phyloP scores from a whole-genome alignment of 495 filamentous ascomycete genomes.

The Stereocaulon alpinum region DNA sequence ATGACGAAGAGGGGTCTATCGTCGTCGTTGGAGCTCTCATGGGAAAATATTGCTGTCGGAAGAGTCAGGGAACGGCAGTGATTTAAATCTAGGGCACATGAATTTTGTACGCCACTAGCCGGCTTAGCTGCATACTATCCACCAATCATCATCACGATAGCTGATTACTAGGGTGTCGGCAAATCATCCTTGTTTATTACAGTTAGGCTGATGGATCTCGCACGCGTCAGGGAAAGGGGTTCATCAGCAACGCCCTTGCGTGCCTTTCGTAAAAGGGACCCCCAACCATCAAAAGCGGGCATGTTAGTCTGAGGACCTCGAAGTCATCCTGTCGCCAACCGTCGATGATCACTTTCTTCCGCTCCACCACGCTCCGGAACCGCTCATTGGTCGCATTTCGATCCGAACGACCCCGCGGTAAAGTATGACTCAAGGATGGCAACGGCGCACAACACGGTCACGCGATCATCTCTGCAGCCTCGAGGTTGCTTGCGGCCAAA shows the following conservation, averaged over 20 bases:
- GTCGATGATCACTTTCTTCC: neutral
- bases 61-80: slow-evolving; percentile 8
- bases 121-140: neutral
- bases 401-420: neutral
- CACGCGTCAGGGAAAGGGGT: slow-evolving; percentile 5
- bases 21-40: neutral
- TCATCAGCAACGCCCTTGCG: slow-evolving; percentile 1
- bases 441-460: neutral
- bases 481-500: neutral
- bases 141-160: neutral
- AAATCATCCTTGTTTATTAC: slow-evolving; percentile 9
- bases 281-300: neutral
- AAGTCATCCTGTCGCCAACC: neutral
- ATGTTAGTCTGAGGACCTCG: neutral
- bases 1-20: neutral
- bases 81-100: slow-evolving; percentile 10
- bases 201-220: neutral
- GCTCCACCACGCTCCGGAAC: neutral
- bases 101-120: slow-evolving; percentile 9
- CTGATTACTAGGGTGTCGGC: neutral
- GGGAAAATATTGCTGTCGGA: slow-evolving; percentile 9
- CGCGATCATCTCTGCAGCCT: slow-evolving; percentile 4
- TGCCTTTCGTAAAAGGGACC: neutral
- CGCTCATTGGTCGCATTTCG: slow-evolving; percentile 4
- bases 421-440: slow-evolving; percentile 5